Conservation (phyloP, 2,329 filamentous ascomycete species). For the Arthrobotrys entomopaga region DNA sequence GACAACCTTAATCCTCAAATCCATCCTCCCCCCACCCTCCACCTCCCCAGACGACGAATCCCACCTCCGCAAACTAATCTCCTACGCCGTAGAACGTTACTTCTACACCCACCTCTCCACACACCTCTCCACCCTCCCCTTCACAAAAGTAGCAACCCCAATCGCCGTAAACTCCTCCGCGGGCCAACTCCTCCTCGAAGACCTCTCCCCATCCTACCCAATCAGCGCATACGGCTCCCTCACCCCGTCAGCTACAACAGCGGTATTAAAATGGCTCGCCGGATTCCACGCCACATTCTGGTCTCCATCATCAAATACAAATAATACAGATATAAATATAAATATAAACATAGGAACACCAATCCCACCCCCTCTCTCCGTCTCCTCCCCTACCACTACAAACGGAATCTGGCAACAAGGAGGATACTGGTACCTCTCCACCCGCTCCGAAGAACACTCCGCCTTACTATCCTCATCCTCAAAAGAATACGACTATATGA, state of each 20-base stretch:
- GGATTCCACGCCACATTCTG: constrained; percentile 71
- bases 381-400: constrained; percentile 59
- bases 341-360: constrained; percentile 59
- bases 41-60: constrained; percentile 51
- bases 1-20: constrained; percentile 56
- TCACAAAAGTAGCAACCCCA: constrained; percentile 46
- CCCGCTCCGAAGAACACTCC: constrained; percentile 69
- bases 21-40: constrained; percentile 49
- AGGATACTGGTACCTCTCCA: constrained; percentile 76
- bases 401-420: constrained; percentile 71
- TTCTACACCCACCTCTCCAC: constrained; percentile 72
- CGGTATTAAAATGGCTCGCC: constrained; percentile 72
- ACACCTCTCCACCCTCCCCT: constrained; percentile 60
- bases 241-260: constrained; percentile 65
- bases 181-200: constrained; percentile 63
- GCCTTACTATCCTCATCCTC: constrained; percentile 63
- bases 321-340: not conserved
- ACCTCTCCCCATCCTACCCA: constrained; percentile 62
- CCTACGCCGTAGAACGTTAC: constrained; percentile 74
- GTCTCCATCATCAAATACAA: constrained; percentile 56
- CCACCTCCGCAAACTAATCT: constrained; percentile 73
- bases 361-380: constrained; percentile 69
- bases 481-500: constrained; percentile 68
- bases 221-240: constrained; percentile 28
- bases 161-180: constrained; percentile 43